A percentile compares a stretch with the other conserved stretches of the same genome.
phyloP scores from a whole-genome alignment of 148 eudicot species.

The Tetragonia tetragonoides region DNA sequence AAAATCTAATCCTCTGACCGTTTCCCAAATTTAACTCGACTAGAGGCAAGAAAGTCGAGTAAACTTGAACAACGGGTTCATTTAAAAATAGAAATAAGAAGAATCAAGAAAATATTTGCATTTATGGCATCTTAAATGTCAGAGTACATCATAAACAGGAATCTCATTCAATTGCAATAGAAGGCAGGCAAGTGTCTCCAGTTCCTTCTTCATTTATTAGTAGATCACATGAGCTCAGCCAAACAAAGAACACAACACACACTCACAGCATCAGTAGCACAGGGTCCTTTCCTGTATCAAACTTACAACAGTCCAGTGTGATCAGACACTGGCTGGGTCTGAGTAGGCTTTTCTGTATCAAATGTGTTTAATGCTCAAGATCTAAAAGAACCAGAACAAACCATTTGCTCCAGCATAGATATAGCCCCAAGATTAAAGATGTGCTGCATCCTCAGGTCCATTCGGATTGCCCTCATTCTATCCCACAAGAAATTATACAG shows the following conservation, averaged over 20 bases:
- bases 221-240: background rate
- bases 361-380: constrained; percentile 6
- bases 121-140: background rate
- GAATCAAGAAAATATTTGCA: background rate
- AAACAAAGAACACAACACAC: constrained; percentile 5
- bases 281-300: background rate
- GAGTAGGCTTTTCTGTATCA: background rate
- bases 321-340: background rate
- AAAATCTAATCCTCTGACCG: no score
- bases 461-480: constrained; percentile 95
- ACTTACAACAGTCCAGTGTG: background rate
- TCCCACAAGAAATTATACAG: constrained; percentile 98
- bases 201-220: background rate
- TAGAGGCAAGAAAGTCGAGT: no score
- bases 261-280: background rate
- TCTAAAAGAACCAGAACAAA: constrained; percentile 31
- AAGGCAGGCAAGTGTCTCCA: background rate
- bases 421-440: constrained; percentile 81
- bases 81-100: no score
- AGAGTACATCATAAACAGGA: background rate
- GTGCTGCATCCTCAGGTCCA: constrained; percentile 99
- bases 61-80: no score
- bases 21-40: no score
- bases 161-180: background rate
- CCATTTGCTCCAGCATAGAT: constrained; percentile 97